phyloP scores from a whole-genome alignment of 1,139 yeast species.

The Taphrina wiesneri region DNA sequence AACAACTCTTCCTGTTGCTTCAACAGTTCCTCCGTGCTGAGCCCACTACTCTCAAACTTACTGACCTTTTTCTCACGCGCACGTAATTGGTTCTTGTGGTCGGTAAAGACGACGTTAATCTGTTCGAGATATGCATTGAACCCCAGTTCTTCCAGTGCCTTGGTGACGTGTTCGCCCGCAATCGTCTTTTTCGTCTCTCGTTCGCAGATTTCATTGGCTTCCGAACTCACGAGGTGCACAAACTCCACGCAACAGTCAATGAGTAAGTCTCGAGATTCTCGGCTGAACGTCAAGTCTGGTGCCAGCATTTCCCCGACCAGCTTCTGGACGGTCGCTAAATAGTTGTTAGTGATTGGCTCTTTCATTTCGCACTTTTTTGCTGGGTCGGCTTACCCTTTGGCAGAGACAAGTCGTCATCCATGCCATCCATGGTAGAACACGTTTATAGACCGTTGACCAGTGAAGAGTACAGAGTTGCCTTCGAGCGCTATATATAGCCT shows the following conservation, averaged over 20 bases:
- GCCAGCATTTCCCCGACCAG: conserved; percentile 88
- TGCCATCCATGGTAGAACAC: conserved; percentile 25
- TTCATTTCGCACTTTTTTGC: not conserved
- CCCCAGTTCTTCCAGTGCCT: conserved; percentile 85
- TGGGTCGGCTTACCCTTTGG: conserved; percentile 46
- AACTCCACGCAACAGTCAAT: conserved; percentile 96
- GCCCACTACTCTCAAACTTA: conserved; percentile 88
- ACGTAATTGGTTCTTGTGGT: conserved; percentile 28
- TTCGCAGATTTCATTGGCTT: conserved; percentile 94
- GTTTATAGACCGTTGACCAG: no score
- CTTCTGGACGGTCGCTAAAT: conserved; percentile 86
- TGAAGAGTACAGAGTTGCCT: no score
- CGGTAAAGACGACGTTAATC: conserved; percentile 62
- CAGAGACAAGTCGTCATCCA: conserved; percentile 48
- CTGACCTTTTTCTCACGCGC: conserved; percentile 77
- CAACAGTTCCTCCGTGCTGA: conserved; percentile 86
- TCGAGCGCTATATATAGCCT: no score
- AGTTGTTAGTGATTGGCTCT: not conserved
- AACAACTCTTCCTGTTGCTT: conserved; percentile 91
- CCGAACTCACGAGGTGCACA: conserved; percentile 89
- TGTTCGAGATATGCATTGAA: conserved; percentile 81
- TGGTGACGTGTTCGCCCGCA: conserved; percentile 92
- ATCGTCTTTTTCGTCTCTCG: conserved; percentile 94
- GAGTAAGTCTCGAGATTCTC: conserved; percentile 92
- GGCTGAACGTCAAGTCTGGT: conserved; percentile 78